Conservation (phyloP, 2,329 filamentous ascomycete species). For the Penicillium sclerotigenum region DNA sequence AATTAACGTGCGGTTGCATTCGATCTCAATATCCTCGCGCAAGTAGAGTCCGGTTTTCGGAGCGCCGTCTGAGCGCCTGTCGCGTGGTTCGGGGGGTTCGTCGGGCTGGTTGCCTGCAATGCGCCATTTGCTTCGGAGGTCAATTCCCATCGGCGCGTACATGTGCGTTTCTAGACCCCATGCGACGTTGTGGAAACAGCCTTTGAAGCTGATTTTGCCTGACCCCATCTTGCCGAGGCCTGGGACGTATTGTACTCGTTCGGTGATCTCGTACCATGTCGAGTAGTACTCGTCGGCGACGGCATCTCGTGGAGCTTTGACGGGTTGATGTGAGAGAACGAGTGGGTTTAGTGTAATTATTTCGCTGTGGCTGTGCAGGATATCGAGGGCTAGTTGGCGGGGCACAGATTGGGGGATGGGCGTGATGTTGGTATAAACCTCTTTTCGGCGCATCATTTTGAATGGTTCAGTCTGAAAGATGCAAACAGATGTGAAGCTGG, state of each 20-base stretch:
- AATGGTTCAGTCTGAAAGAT: background rate
- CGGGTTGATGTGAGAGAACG: conserved; percentile 67
- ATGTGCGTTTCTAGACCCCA: conserved; percentile 76
- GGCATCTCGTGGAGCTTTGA: conserved; percentile 64
- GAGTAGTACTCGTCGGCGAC: conserved; percentile 68
- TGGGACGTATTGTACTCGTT: conserved; percentile 72
- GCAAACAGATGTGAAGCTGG: too few species aligned
- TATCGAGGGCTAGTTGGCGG: conserved; percentile 67
- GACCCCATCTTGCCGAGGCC: conserved; percentile 55
- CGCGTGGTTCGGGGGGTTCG: conserved; percentile 62
- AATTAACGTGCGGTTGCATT: conserved; percentile 72
- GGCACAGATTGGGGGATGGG: conserved; percentile 68
- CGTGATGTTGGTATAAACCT: conserved; percentile 63
- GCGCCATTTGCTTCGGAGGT: conserved; percentile 75
- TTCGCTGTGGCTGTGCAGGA: conserved; percentile 71
- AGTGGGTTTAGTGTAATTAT: conserved; percentile 90
- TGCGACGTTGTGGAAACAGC: conserved; percentile 72
- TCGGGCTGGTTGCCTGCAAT: conserved; percentile 69
- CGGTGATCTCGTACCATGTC: conserved; percentile 75
- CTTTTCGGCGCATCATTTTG: conserved; percentile 21
- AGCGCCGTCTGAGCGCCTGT: conserved; percentile 60
- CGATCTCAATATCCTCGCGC: conserved; percentile 80
- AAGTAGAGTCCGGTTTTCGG: conserved; percentile 72
- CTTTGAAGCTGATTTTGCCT: conserved; percentile 72
- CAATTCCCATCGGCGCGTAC: conserved; percentile 76